Conservation (phyloP, 257 asterid genomes). For the Cynanchum wilfordii region DNA sequence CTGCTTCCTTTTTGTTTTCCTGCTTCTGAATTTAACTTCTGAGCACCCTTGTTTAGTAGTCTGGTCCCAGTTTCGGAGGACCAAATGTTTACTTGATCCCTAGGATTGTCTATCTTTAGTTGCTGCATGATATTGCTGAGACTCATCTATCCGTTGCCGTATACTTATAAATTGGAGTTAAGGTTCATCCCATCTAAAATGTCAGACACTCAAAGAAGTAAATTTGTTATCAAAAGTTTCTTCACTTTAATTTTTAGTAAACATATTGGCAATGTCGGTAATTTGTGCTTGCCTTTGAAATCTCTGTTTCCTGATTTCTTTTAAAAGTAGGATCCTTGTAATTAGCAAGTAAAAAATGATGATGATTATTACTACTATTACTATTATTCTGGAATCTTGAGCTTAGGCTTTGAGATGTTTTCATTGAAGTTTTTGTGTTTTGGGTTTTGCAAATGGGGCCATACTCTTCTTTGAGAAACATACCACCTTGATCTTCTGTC, state of each 20-base stretch:
- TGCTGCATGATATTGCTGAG: background rate
- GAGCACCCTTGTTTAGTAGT: background rate
- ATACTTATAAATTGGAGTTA: background rate
- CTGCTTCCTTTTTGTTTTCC: background rate
- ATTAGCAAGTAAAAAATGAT: background rate
- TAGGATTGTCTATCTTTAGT: background rate
- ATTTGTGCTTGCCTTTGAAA: background rate
- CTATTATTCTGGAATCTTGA: background rate
- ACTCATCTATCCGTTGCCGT: background rate
- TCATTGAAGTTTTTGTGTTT: background rate
- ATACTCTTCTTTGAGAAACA: background rate
- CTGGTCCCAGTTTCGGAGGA: background rate
- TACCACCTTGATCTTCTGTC: background rate
- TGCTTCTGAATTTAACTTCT: background rate
- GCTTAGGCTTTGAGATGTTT: background rate
- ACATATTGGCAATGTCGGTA: background rate
- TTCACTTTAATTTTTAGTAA: background rate
- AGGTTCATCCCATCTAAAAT: background rate
- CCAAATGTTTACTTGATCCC: background rate
- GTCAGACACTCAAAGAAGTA: background rate
- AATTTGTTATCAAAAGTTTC: background rate
- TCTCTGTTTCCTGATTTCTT: background rate
- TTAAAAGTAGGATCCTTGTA: background rate
- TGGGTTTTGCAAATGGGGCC: background rate
- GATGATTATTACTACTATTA: background rate